Evolutionary conservation across 495 filamentous ascomycete species (phyloP).

Genomic region (Podospora pseudocomata): DNA sequence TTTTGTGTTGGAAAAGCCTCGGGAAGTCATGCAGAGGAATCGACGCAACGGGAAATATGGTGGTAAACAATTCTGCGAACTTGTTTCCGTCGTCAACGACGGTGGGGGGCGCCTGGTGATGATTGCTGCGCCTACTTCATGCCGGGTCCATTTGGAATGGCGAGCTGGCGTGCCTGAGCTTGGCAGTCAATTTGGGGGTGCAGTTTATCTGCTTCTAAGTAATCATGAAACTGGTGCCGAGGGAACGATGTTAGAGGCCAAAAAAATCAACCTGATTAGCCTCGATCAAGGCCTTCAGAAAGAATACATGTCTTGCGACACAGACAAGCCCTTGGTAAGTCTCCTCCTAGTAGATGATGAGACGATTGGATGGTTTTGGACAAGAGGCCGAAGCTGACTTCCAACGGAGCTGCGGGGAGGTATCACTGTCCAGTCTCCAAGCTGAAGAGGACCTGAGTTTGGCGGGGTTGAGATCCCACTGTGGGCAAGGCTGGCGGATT

Average conservation of each 20-base stretch:
- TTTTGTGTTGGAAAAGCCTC: neutral
- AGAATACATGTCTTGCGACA: neutral
- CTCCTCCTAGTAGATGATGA: neutral
- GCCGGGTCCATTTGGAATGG: slow-evolving; percentile 10
- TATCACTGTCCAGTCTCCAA: neutral
- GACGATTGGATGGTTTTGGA: neutral
- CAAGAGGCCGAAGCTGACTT: neutral
- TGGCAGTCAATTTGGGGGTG: slow-evolving; percentile 16
- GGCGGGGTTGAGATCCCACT: neutral
- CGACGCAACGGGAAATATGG: neutral
- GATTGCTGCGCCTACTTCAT: neutral
- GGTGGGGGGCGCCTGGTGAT: neutral
- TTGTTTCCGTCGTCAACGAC: neutral
- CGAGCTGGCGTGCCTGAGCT: slow-evolving; percentile 16
- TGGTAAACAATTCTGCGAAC: neutral
- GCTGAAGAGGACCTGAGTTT: neutral
- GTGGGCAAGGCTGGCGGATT: neutral
- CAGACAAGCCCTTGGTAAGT: neutral
- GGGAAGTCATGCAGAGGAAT: neutral
- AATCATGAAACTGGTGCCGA: slow-evolving; percentile 21
- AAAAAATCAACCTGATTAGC: slow-evolving; percentile 3
- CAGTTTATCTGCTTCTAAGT: slow-evolving; percentile 12
- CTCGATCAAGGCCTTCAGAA: neutral
- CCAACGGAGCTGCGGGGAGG: neutral
- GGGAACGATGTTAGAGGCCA: slow-evolving; percentile 17